phyloP scores from a whole-genome alignment of 352 stramenopile species.

The Phytophthora pinifolia region DNA sequence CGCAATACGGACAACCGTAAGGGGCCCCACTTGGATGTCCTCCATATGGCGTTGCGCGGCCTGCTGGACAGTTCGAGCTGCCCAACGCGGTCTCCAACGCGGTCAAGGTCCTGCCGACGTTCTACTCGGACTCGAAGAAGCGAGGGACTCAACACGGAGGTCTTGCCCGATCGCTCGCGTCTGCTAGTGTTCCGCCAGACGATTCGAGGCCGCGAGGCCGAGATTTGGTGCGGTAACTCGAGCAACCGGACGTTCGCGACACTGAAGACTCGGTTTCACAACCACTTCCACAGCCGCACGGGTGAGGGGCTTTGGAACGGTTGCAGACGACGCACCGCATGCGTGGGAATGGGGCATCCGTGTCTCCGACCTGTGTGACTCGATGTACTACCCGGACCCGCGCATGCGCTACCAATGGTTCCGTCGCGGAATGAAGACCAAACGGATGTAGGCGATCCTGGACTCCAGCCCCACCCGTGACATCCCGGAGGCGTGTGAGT shows the following conservation, averaged over 20 bases:
- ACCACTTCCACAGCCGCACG: background rate
- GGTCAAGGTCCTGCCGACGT: background rate
- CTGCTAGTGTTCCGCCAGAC: too few species aligned
- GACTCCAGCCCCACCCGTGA: background rate
- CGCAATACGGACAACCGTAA: too few species aligned
- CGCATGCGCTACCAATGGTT: constrained; percentile 3
- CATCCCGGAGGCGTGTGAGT: constrained; percentile 3
- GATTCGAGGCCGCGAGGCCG: too few species aligned
- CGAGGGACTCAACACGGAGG: background rate
- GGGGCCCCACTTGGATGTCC: too few species aligned
- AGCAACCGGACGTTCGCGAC: too few species aligned
- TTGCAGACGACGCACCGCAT: background rate
- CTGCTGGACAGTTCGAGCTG: too few species aligned
- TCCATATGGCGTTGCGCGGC: too few species aligned
- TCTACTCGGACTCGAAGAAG: background rate
- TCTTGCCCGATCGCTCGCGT: background rate
- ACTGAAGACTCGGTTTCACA: background rate
- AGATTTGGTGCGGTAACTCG: too few species aligned
- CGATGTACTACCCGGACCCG: background rate
- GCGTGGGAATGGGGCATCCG: background rate
- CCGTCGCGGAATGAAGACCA: background rate
- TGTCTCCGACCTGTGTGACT: background rate
- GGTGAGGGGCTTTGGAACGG: background rate
- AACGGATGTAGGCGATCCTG: background rate
- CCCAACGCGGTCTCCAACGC: background rate